Base-by-base conservation (phyloP, 768 basidiomycete species). In the Phaeolepiota aurea region DNA sequence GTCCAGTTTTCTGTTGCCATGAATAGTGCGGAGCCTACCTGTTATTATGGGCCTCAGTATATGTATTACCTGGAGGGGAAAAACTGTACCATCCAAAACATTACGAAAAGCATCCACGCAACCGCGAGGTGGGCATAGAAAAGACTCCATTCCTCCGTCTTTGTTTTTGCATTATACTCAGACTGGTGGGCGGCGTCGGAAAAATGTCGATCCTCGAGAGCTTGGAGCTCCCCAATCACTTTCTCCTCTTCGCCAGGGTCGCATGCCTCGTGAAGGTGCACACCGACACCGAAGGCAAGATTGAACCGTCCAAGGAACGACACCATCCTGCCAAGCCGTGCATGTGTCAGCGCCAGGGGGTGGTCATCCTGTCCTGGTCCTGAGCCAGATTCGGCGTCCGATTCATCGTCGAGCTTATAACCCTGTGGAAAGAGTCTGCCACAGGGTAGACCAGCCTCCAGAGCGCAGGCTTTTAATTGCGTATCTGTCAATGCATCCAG, bases 11-110 rank as follows among this genome's bases (percentile, higher is more conserved):
- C 86, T 0, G 83, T 85, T n/a, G 55, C 52, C 53, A 61, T 69
- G 48, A 89, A 89, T 31, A 87, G 76, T 1, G 65, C 69, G 3
- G 81, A 73, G 2, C 87, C 86, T n/a, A 72, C 62, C 81, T 83
- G 40, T 13, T 2, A 22, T 32, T 20, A 20, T 43, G 19, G 18
- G 21, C 36, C 13, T 38, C 20, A 13, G 4, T 37, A 28, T n/a
- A 28, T 28, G 18, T 4, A 18, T 32, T 28, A 13, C 4, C 3
- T 1, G 16, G 33, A 20, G 25, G 11, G 14, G 7, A 28, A 32
- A 12, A 19, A 3, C 55, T 71, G 44, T 44, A 84, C 80, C 50
- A 76, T 64, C 88, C 88, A 91, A 63, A 91, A 91, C n/a, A 71
- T 48, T 15, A 87, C 52, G 59, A 90, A 89, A 20, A 83, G 48